phyloP scores from a whole-genome alignment of 306 rosid genomes.

The Crotalaria pallida region DNA sequence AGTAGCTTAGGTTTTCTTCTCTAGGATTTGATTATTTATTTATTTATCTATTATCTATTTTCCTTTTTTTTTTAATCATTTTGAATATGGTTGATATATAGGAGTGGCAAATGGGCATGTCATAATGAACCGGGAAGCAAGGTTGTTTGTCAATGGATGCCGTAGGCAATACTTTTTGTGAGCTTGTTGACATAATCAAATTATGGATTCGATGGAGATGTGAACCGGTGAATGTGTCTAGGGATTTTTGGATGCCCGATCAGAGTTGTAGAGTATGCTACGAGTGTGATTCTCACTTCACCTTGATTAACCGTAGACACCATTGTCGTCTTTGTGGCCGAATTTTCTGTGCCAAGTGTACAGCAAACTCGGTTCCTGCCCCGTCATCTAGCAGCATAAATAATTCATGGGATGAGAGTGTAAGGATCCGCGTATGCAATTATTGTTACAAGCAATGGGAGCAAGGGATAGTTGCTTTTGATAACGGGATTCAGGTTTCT shows the following conservation, averaged over 20 bases:
- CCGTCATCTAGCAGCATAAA: constrained; percentile 32
- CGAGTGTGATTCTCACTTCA: constrained; percentile 86
- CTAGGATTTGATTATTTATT: constrained; percentile 1
- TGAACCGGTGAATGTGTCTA: constrained; percentile 62
- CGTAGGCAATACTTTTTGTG: constrained; percentile 43
- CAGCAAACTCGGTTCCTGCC: constrained; percentile 70
- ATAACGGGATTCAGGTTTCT: constrained; percentile 40
- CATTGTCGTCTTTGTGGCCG: constrained; percentile 95
- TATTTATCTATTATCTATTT: too few species aligned
- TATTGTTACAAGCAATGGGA: constrained; percentile 83
- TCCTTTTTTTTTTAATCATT: constrained; percentile 18
- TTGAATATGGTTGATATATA: constrained; percentile 21
- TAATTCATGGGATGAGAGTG: constrained; percentile 50
- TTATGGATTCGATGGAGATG: constrained; percentile 76
- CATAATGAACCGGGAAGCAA: constrained; percentile 48
- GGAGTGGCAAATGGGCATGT: constrained; percentile 49
- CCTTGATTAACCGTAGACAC: constrained; percentile 77
- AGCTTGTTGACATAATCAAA: constrained; percentile 49
- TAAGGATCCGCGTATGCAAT: constrained; percentile 83
- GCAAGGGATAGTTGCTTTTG: constrained; percentile 41
- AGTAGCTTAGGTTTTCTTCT: constrained; percentile 9
- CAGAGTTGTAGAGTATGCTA: constrained; percentile 85
- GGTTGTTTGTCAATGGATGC: constrained; percentile 60
- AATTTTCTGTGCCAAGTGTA: constrained; percentile 82
- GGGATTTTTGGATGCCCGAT: constrained; percentile 98